Evolutionary conservation across 1,284 basidiomycete species (phyloP), one percentile per base, ranked within the genome.

Genomic region (Melampsora americana): DNA sequence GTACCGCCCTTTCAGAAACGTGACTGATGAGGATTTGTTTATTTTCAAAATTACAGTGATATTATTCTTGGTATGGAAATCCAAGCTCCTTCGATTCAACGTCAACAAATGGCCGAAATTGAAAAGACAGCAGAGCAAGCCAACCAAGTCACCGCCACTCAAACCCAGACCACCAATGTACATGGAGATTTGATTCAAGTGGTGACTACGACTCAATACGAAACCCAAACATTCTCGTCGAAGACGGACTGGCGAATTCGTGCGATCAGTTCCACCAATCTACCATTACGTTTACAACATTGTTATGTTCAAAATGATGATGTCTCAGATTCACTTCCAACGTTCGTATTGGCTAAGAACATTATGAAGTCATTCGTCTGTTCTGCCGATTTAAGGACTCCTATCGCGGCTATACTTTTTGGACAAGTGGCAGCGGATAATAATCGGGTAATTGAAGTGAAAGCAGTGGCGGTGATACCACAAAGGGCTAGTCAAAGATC

Each of bases 281-380:
- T 99, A 78, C 90, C 95, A 20, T 89, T 99, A 69, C 92, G 96
- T 82, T 87, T 97, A 77, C 95, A 98, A 83, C 94, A 99, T 83
- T 95, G 98, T 83, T 98, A 97, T 83, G 96, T 99, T 53, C 96
- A 94, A 64, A 99, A 98, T 82, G 95, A 99, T 81, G 95, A 99
- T 82, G 94, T 99, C 81, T 95, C 95, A 83, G 96, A 99, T 81
- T 96, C 99, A 81, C 92, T 93, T 1, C 90, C 91, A 18, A 99
- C 96, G 23, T 99, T 93, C 81, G 93, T 99, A 69, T 86, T 99
- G 78, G 95, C 96, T 23, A 99, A 99, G 88, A 99, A 99, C 84
- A 88, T 99, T 75, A 86, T 99, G 64, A 91, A 92, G 77, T 92
- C 94, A 12, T 98, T 99, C 85, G 92, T 99, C 81, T 89, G 92